Base-by-base conservation (phyloP, 2,329 filamentous ascomycete genomes). In the Cytospora piceicola region DNA sequence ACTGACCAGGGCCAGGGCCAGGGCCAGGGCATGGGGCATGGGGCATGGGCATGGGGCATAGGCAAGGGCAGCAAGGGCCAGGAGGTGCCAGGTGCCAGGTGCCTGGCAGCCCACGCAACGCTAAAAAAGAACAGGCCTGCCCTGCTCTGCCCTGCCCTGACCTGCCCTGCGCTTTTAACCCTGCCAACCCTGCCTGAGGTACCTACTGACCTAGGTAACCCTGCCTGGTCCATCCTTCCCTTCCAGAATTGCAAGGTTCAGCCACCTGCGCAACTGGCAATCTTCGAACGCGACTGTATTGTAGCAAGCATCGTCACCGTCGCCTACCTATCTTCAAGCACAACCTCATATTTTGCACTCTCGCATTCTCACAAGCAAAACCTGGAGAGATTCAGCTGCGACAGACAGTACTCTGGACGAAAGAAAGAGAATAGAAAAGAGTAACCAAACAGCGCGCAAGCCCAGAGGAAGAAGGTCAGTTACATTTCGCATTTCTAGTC, bases 21-120 rank as follows among this genome's bases (percentile, higher is more conserved):
- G 56, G 57, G 39, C 27, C 12, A 24, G 56, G 39, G 17, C 46
- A n/a, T 5, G 54, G 53, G 60, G 60, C 36, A 53, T 36, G n/a
- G 60, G 36, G 52, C 24, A 12, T 32, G 52, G 52, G 34, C 58
- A 42, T 5, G 54, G 53, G 60, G 60, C 36, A 53, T 36, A 53
- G 36, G 52, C 24, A 12, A 54, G 52, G 52, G 34, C 58, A 42
- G 20, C 24, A 24, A n/a, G 56, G 57, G 39, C 27, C 14, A 24
- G 56, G 39, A 12, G 54, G 53, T 53, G 60, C 36, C 60, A 49
- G 60, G 36, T 34, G 52, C 24, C 24, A 54, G 52, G 52, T 20
- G 52, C 52, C 60, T 62, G 53, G 52, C 52, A 62, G 52, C 52
- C 60, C 60, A 22, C 60, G 36, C 60, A 36, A 55, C 51, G 24